Evolutionary conservation across 371 early-diverging fungal genomes (phyloP), one percentile per base, ranked within the genome.

Genomic region (Mortierella sp.): DNA sequence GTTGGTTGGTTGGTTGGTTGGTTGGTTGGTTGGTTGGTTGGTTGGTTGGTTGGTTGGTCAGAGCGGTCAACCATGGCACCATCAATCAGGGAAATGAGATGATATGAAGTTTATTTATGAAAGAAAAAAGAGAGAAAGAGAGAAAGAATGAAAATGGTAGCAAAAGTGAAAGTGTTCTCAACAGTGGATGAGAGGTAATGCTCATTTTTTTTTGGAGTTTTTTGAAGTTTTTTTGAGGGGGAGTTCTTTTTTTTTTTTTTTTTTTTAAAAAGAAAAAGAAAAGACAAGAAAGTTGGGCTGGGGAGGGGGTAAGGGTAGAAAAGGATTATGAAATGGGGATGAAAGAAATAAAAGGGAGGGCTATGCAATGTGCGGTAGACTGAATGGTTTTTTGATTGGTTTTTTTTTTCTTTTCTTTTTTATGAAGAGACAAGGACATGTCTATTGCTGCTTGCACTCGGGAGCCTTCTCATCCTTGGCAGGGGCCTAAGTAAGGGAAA

Each of bases 401-500:
- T 37, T 37, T 37, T 37, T 37, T 37, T 37, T 9, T 37, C 9
- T 37, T 37, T 37, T 37, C 9, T 37, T 37, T 9, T 37, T 37
- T 37, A 37, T 37, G 37, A 9, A 37, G 9, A 9, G 9, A 9
- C 3, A 12, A 14, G 60, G 19, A 26, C 60, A 53, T 37, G 11
- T 60, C 58, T 72, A 72, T 63, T 72, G 73, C 72, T 88, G 85
- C 66, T 88, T 88, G 75, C 88, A 88, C 65, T 88, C 88, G 37
- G 88, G 88, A 28, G 87, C 86, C 65, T 85, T 84, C 79, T 87
- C 85, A 62, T 81, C 81, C 72, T 83, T 80, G 55, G 81, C 75
- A 64, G 84, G 81, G 53, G 53, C 52, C n/a, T 51, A 87, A 62
- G 84, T 9, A 28, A 9, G 0, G 6, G 5, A 1, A 57, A 29